Percentiles rank a stretch among this genome's conserved stretches.
phyloP scores from a whole-genome alignment of 306 rosid genomes.

The Citrullus colocynthis region DNA sequence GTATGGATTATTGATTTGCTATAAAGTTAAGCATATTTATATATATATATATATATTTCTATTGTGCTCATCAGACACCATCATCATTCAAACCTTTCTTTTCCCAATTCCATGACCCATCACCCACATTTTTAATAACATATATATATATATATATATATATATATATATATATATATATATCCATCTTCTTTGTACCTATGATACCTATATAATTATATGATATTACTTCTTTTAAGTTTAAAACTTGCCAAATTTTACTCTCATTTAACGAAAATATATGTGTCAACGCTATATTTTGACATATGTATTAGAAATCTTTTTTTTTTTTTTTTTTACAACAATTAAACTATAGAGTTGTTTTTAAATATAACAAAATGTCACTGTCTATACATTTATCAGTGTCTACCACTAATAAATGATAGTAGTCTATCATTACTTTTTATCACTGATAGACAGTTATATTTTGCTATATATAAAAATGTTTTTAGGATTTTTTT shows the following conservation, averaged over 20 bases:
- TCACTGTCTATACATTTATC: too few species aligned
- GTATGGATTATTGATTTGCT: background rate
- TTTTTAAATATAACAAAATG: too few species aligned
- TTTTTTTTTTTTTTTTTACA: too few species aligned
- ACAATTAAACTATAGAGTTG: too few species aligned
- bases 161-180: background rate
- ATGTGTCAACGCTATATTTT: too few species aligned
- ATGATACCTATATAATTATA: background rate
- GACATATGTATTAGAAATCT: too few species aligned
- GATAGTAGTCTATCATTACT: too few species aligned
- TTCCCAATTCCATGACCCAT: background rate
- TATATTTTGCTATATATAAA: too few species aligned
- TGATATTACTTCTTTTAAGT: background rate
- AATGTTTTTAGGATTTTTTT: too few species aligned
- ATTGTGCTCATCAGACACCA: background rate
- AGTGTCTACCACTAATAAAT: too few species aligned
- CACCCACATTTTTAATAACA: background rate
- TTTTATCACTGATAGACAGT: too few species aligned
- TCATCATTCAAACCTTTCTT: background rate
- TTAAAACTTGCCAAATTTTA: background rate
- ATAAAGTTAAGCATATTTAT: background rate
- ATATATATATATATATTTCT: background rate
- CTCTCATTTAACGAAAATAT: background rate
- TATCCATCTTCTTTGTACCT: background rate
- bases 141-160: background rate